These are phyloP conservation scores for Tillandsia fasciculata DNA, from an alignment of 176 grass and related monocot species.

Conservation along the genomic window DNA sequence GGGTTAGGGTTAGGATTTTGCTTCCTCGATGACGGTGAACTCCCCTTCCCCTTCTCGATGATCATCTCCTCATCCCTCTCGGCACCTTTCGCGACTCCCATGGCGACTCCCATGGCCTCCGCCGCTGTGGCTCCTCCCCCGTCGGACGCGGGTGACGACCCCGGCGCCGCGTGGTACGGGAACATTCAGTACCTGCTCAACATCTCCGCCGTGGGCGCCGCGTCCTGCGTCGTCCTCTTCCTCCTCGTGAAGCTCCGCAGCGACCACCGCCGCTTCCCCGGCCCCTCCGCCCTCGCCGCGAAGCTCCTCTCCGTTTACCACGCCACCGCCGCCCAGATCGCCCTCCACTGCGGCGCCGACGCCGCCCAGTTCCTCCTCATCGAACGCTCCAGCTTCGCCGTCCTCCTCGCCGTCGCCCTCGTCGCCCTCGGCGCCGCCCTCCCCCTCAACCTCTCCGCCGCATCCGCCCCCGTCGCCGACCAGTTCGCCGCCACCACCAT, in stretches of 20 bases:
- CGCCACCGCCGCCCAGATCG: constrained; percentile 82
- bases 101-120: constrained; percentile 15
- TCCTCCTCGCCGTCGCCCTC: constrained; percentile 52
- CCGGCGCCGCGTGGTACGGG: constrained; percentile 69
- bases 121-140: constrained; percentile 19
- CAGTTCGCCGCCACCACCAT: constrained; percentile 90
- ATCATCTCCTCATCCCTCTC: background rate
- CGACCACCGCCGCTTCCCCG: constrained; percentile 94
- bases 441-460: constrained; percentile 76
- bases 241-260: constrained; percentile 86
- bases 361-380: constrained; percentile 95
- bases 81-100: background rate
- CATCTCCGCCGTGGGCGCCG: constrained; percentile 79
- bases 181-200: constrained; percentile 97
- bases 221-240: constrained; percentile 83
- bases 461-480: constrained; percentile 54
- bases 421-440: constrained; percentile 40
- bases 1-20: constrained; percentile 36
- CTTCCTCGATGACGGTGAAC: background rate
- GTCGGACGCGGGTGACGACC: constrained; percentile 39
- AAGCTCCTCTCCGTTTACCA: constrained; percentile 97
- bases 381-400: constrained; percentile 76
- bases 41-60: background rate
- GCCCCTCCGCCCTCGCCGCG: constrained; percentile 68
- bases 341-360: constrained; percentile 97